These are phyloP conservation scores for Rhodotorula sp. DNA, from an alignment of 1,284 basidiomycete species.

Conservation along the genomic window DNA sequence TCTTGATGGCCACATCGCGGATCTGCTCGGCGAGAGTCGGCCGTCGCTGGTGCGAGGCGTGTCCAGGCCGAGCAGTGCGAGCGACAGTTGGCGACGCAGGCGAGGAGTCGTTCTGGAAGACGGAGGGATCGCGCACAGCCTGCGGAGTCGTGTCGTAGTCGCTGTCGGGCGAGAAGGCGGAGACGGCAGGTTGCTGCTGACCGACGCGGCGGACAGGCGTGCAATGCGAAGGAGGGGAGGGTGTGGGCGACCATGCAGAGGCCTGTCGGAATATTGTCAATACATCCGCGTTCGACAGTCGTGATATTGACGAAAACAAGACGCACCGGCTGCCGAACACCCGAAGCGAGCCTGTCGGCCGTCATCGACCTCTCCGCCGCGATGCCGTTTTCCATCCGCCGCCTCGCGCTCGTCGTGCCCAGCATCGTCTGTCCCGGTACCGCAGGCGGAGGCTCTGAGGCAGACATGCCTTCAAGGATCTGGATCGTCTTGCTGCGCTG, in stretches of 20 bases:
- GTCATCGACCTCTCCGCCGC: slow-evolving; percentile 58
- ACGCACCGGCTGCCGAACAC: slow-evolving; percentile 4
- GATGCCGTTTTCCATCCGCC: slow-evolving; percentile 14
- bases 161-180: slow-evolving; percentile 6
- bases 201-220: slow-evolving; percentile 4
- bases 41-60: slow-evolving; percentile 13
- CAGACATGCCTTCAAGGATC: slow-evolving; percentile 60
- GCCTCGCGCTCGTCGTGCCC: slow-evolving; percentile 44
- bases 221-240: slow-evolving; percentile 2
- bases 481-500: slow-evolving; percentile 81
- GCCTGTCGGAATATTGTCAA: too few relatives aligned
- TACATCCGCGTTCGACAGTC: too few relatives aligned
- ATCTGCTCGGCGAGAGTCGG: slow-evolving; percentile 38
- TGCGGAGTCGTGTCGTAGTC: slow-evolving; percentile 26
- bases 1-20: slow-evolving; percentile 16
- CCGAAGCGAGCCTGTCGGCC: slow-evolving; percentile 62
- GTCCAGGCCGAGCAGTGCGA: neutral
- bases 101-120: neutral
- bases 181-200: neutral
- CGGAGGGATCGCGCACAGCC: slow-evolving; percentile 2
- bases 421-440: slow-evolving; percentile 48
- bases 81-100: neutral
- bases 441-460: slow-evolving; percentile 30
- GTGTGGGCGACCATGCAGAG: slow-evolving; percentile 6
- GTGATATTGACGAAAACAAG: too few relatives aligned